Evolutionary conservation across 2,329 filamentous ascomycete genomes (phyloP).

Genomic region (Exophiala viscosa): DNA sequence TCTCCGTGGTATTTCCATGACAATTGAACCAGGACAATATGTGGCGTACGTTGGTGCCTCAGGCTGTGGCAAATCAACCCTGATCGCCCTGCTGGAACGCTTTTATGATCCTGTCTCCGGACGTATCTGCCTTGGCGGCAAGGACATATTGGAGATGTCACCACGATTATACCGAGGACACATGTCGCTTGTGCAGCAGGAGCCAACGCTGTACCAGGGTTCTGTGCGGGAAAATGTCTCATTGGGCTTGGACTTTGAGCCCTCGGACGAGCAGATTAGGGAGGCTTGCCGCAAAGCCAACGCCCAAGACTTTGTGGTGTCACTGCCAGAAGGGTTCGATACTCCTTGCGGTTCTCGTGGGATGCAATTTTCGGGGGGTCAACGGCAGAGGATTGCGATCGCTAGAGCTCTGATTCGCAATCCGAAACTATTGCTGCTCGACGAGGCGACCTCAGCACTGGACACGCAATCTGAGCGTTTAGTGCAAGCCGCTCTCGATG

Average conservation of each 20-base stretch:
- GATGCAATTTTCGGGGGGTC: slow-evolving; percentile 39
- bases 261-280: slow-evolving; percentile 33
- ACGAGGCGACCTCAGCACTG: slow-evolving; percentile 43
- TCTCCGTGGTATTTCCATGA: slow-evolving; percentile 31
- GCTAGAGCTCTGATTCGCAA: slow-evolving; percentile 41
- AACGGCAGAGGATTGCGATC: slow-evolving; percentile 43
- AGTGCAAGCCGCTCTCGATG: slow-evolving; percentile 33
- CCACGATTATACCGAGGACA: slow-evolving; percentile 60
- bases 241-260: slow-evolving; percentile 45
- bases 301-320: slow-evolving; percentile 38
- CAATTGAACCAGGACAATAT: slow-evolving; percentile 48
- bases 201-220: slow-evolving; percentile 68
- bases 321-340: slow-evolving; percentile 37
- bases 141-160: slow-evolving; percentile 57
- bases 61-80: slow-evolving; percentile 63
- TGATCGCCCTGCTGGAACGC: slow-evolving; percentile 58
- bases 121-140: slow-evolving; percentile 60
- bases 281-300: slow-evolving; percentile 37
- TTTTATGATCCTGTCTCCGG: slow-evolving; percentile 69
- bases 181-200: slow-evolving; percentile 70
- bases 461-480: slow-evolving; percentile 38
- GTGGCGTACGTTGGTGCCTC: slow-evolving; percentile 56
- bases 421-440: slow-evolving; percentile 36
- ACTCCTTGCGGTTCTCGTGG: slow-evolving; percentile 36
- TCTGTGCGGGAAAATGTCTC: slow-evolving; percentile 67